Percentiles rank a stretch among this genome's conserved stretches.
phyloP scores from a whole-genome alignment of 352 stramenopile genomes.

The Globisporangium camurandrum region DNA sequence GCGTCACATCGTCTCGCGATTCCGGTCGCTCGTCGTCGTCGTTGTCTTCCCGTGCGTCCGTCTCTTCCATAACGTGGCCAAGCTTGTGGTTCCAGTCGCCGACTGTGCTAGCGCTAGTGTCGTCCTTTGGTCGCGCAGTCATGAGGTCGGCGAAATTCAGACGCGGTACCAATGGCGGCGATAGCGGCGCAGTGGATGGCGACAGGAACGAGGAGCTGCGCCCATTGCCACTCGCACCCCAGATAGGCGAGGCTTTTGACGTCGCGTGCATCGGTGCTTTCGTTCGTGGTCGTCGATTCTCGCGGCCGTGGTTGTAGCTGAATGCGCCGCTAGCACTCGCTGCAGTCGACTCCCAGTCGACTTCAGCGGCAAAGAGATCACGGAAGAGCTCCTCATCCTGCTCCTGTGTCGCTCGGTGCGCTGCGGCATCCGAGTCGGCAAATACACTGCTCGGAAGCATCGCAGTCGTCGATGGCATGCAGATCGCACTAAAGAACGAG shows the following conservation, averaged over 20 bases:
- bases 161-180: slow-evolving; percentile 22
- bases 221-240: neutral
- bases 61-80: slow-evolving; percentile 12
- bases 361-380: slow-evolving; percentile 43
- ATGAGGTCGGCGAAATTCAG: slow-evolving; percentile 44
- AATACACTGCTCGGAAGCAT: neutral
- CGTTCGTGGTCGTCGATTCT: neutral
- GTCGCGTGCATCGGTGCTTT: neutral
- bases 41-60: slow-evolving; percentile 23
- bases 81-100: slow-evolving; percentile 1
- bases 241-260: neutral
- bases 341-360: slow-evolving; percentile 14
- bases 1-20: neutral
- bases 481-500: slow-evolving; percentile 28
- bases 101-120: neutral
- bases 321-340: too few species aligned
- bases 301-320: neutral
- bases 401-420: slow-evolving; percentile 13
- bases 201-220: neutral
- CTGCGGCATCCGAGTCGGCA: slow-evolving; percentile 5
- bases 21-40: slow-evolving; percentile 4
- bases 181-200: neutral
- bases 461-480: slow-evolving; percentile 17
- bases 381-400: slow-evolving; percentile 65
- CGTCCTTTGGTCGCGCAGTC: slow-evolving; percentile 20